Evolutionary conservation across 2,329 filamentous ascomycete genomes (phyloP).

Genomic region (Colletotrichum falcatum): DNA sequence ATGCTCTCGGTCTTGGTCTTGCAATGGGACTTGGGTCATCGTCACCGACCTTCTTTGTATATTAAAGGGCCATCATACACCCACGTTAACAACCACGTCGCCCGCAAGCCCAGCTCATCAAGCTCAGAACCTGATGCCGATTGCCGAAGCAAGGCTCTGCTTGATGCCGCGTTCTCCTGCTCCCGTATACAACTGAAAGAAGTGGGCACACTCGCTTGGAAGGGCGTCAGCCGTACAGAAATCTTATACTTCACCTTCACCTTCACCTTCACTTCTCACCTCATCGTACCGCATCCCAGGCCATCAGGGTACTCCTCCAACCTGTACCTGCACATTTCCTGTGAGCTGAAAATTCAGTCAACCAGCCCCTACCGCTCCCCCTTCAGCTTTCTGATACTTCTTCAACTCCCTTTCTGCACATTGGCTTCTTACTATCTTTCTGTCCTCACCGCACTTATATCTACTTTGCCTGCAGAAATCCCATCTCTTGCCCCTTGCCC

Average conservation of each 20-base stretch:
- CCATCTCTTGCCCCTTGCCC: not conserved
- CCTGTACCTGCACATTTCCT: not conserved
- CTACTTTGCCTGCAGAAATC: not conserved
- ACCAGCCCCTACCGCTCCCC: not conserved
- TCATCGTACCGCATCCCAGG: not conserved
- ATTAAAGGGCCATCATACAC: not conserved
- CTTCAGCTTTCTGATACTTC: not conserved
- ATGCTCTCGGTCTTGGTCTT: not conserved
- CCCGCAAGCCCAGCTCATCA: not conserved
- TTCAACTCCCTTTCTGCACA: not conserved
- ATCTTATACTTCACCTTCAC: not conserved
- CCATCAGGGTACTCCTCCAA: not conserved
- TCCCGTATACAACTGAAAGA: not conserved
- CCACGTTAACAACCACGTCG: not conserved
- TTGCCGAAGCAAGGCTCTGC: not conserved
- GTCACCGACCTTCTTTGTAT: not conserved
- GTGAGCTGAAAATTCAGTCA: not conserved
- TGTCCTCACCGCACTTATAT: not conserved
- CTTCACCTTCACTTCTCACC: constrained; percentile 11
- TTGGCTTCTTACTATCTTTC: not conserved
- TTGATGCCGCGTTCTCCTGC: not conserved
- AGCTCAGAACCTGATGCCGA: not conserved
- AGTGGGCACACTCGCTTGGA: not conserved
- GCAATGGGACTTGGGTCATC: not conserved
- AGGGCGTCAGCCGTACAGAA: not conserved